A percentile compares a stretch with the other conserved stretches of the same genome.
Evolutionary conservation across 192 early-diverging fungal species (phyloP).

Genomic region (Coemansia sp.): DNA sequence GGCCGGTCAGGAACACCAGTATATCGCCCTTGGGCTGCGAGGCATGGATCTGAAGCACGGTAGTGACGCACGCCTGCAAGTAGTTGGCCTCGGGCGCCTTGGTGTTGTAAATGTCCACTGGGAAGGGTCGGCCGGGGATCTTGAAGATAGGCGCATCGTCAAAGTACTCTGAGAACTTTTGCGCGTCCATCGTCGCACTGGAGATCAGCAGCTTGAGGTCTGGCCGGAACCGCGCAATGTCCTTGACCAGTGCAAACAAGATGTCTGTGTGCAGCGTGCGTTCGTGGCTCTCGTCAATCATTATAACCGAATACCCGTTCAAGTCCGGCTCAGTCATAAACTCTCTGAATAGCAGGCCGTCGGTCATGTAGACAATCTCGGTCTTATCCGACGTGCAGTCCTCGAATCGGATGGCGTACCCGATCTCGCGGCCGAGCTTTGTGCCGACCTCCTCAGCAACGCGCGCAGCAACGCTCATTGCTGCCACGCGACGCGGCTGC

Average conservation of each 20-base stretch:
- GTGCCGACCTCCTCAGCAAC: constrained; percentile 98
- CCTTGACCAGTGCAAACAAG: constrained; percentile 95
- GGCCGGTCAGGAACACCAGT: constrained; percentile 95
- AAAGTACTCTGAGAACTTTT: constrained; percentile 97
- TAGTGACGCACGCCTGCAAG: constrained; percentile 87
- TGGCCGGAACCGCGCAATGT: constrained; percentile 91
- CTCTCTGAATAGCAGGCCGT: constrained; percentile 96
- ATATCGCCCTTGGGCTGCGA: constrained; percentile 90
- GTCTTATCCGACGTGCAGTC: constrained; percentile 97
- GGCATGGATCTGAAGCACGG: constrained; percentile 93
- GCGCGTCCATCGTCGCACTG: constrained; percentile 97
- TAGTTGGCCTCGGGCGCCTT: constrained; percentile 97
- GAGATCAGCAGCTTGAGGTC: constrained; percentile 95
- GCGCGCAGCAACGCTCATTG: constrained; percentile 96
- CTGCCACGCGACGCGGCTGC: constrained; percentile 96
- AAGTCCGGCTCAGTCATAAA: constrained; percentile 97
- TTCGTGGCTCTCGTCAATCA: constrained; percentile 99
- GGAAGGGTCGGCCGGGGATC: constrained; percentile 92
- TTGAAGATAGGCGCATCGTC: constrained; percentile 91
- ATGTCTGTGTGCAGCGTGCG: constrained; percentile 96
- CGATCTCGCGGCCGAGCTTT: constrained; percentile 90
- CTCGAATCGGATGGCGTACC: constrained; percentile 98
- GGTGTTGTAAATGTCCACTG: constrained; percentile 95
- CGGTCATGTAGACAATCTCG: constrained; percentile 97
- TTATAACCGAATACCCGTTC: constrained; percentile 85